A percentile compares a stretch with the other conserved stretches of the same genome.
phyloP scores from a whole-genome alignment of 306 rosid species.

The Mucuna pruriens region DNA sequence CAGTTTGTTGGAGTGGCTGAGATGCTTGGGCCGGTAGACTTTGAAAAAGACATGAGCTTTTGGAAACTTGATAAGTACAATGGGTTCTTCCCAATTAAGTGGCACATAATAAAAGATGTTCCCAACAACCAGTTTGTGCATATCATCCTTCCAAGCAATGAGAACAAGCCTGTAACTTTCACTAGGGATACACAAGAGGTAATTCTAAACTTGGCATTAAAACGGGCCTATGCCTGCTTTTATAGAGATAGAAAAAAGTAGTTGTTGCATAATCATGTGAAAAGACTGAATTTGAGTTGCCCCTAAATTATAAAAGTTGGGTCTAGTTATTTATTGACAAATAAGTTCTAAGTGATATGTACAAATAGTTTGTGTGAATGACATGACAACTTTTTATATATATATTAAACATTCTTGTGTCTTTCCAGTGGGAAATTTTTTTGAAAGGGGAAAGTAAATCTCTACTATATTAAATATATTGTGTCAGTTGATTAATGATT shows the following conservation, averaged over 20 bases:
- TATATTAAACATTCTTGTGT: not conserved
- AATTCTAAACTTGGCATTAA: slow-evolving; percentile 31
- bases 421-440: not conserved
- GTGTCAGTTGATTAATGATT: not conserved
- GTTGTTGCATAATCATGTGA: slow-evolving; percentile 3
- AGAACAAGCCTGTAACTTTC: slow-evolving; percentile 70
- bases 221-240: not conserved
- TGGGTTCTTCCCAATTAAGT: slow-evolving; percentile 84
- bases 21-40: slow-evolving; percentile 83
- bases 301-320: not conserved
- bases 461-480: not conserved
- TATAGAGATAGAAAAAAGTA: not conserved
- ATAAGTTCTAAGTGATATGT: not conserved
- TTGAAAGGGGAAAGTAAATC: not conserved
- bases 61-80: slow-evolving; percentile 81
- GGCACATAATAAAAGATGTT: slow-evolving; percentile 84
- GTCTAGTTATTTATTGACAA: not conserved
- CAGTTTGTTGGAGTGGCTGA: slow-evolving; percentile 92
- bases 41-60: slow-evolving; percentile 73
- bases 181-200: slow-evolving; percentile 96
- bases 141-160: slow-evolving; percentile 70
- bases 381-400: not conserved
- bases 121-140: slow-evolving; percentile 69
- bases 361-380: not conserved
- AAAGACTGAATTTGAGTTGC: not conserved